Conservation (phyloP, 2,329 filamentous ascomycete genomes). For the Falciphora oryzae region DNA sequence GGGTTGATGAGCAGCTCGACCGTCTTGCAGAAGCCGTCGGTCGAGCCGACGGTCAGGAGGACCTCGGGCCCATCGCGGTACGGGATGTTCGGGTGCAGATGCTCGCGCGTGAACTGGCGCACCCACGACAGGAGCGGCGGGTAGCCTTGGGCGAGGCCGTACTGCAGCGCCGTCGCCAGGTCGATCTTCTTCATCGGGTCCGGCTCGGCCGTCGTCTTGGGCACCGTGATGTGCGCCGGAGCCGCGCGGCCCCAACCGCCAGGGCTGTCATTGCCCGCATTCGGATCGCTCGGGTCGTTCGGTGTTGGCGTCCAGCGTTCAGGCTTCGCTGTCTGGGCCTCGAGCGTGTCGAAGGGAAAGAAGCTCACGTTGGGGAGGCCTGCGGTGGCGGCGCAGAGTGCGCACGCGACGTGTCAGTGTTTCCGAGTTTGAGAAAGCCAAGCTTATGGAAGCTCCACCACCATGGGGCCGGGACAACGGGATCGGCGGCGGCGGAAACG, state of each 20-base stretch:
- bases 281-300: conserved; percentile 43
- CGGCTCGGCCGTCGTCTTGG: conserved; percentile 50
- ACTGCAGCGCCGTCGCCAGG: conserved; percentile 75
- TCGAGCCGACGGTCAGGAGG: conserved; percentile 73
- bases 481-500: not conserved
- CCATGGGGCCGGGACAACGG: not conserved
- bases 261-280: not conserved
- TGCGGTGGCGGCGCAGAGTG: conserved; percentile 26
- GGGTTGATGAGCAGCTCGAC: conserved; percentile 70
- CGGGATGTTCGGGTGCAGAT: conserved; percentile 75
- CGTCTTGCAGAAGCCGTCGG: conserved; percentile 77
- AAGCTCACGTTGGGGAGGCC: conserved; percentile 74
- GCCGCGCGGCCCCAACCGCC: conserved; percentile 15
- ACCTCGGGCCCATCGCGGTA: conserved; percentile 73
- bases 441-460: not conserved
- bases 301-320: conserved; percentile 68
- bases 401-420: not conserved
- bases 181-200: conserved; percentile 69
- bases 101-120: conserved; percentile 68
- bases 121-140: conserved; percentile 73
- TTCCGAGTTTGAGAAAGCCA: not conserved
- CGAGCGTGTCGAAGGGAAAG: conserved; percentile 88
- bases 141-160: conserved; percentile 77
- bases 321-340: conserved; percentile 70
- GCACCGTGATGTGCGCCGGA: conserved; percentile 59